Evolutionary conservation across 2,329 filamentous ascomycete species (phyloP).

Genomic region (Clarireedia homoeocarpa): DNA sequence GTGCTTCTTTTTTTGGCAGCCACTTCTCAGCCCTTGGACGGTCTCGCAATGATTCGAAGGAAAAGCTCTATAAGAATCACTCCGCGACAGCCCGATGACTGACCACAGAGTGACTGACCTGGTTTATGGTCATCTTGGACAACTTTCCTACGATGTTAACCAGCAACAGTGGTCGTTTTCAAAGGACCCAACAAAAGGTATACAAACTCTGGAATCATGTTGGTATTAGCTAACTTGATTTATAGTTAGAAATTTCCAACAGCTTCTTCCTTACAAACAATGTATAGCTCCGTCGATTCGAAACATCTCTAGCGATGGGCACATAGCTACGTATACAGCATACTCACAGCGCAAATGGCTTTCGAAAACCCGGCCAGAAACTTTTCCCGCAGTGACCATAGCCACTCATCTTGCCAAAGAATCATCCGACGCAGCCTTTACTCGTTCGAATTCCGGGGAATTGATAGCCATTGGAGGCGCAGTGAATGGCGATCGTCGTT

Average conservation of each 20-base stretch:
- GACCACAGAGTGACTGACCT: conserved; percentile 37
- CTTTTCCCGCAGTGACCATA: conserved; percentile 15
- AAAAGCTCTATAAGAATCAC: conserved; percentile 11
- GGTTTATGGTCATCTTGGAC: conserved; percentile 46
- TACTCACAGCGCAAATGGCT: conserved; percentile 21
- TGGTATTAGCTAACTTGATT: conserved; percentile 7
- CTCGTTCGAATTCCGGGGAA: conserved; percentile 10
- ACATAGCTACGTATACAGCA: conserved; percentile 7
- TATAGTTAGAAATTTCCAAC: conserved; percentile 20
- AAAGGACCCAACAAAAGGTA: conserved; percentile 16
- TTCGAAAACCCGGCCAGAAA: conserved; percentile 21
- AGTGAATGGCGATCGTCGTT: conserved; percentile 15
- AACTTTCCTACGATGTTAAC: conserved; percentile 36
- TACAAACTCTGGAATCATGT: not conserved
- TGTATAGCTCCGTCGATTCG: conserved; percentile 20
- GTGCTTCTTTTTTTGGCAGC: not conserved
- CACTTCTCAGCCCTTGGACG: not conserved
- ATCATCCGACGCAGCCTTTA: conserved; percentile 3
- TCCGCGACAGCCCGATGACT: conserved; percentile 30
- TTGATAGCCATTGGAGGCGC: conserved; percentile 21
- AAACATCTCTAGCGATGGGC: conserved; percentile 6
- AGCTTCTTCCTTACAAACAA: conserved; percentile 23
- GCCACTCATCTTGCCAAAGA: conserved; percentile 6
- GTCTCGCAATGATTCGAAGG: conserved; percentile 22
- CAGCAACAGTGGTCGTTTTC: conserved; percentile 28